These are phyloP conservation scores for Ogataea naganishii DNA, from an alignment of 805 yeast genomes.

Conservation along the genomic window DNA sequence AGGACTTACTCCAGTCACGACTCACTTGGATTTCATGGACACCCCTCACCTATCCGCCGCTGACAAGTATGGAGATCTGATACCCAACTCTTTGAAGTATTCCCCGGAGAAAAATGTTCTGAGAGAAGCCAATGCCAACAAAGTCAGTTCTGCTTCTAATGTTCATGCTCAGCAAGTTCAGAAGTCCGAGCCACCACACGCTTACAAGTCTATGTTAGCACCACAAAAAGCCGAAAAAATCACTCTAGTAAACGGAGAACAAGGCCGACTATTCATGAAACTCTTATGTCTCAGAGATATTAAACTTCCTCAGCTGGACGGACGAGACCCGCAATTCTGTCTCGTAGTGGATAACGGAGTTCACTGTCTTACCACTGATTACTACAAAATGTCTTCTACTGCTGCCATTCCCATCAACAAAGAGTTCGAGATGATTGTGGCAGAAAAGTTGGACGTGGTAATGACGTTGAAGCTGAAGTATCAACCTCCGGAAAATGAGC, in stretches of 20 bases:
- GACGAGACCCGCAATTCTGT: constrained; percentile 40
- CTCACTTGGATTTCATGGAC: no score
- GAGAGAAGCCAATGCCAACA: no score
- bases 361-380: constrained; percentile 60
- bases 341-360: constrained; percentile 71
- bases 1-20: no score
- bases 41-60: no score
- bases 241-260: constrained; percentile 19
- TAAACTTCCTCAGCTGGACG: constrained; percentile 35
- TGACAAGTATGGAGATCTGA: no score
- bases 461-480: constrained; percentile 67
- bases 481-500: constrained; percentile 37
- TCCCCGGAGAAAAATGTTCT: no score
- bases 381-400: constrained; percentile 23
- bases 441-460: constrained; percentile 50
- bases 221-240: neutral
- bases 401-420: constrained; percentile 38
- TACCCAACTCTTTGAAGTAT: no score
- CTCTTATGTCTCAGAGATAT: constrained; percentile 38
- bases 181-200: neutral
- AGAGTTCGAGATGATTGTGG: constrained; percentile 73
- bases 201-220: no score
- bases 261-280: constrained; percentile 47
- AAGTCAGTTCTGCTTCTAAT: no score
- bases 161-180: no score